Base-by-base conservation (phyloP, 768 basidiomycete species). In the Lactarius sanguifluus region DNA sequence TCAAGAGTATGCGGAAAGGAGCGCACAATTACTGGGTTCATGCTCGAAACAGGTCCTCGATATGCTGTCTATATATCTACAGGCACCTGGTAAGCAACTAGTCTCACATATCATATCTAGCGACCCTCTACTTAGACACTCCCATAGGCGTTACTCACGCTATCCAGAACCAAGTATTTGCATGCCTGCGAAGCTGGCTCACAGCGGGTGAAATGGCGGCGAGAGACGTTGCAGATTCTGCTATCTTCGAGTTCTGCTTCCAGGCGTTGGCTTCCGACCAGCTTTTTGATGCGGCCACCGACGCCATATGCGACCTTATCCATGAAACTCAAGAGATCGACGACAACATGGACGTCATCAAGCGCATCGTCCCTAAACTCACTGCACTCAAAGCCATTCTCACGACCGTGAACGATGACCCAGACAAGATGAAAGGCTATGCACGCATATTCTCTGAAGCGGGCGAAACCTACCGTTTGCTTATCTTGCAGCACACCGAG, bases 281-380 rank as follows among this genome's bases (percentile, higher is more conserved):
- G 54, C 82, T 98, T n/a, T 98, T 98, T 74, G 97, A 99, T 72
- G 76, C 89, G 8, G 96, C 94, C 1, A 93, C 96, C 45, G 91
- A 97, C 66, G 89, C 92, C 41, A 82, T 98, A 65, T 96, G 93
- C 76, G 94, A 97, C 75, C 79, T 98, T 72, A 94, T 98, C 62
- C 97, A 98, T 77, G 97, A 99, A 76, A 98, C 97, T 0, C 96
- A 98, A 77, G 97, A 99, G 77, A 84, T 97, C 36, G 91, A 96
- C 67, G 96, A 98, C 36, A 95, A 94, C 73, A 92, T 96, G 86
- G 77, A 85, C 25, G 86, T 91, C 70, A 95, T 98, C 71, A 84
- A 97, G 73, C 81, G 88, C 66, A 88, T 99, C 64, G 88, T 98
- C 1, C 94, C 94, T 1, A 83, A 86, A n/a, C 81, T 98, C 54